Evolutionary conservation across 176 grass and related monocot genomes (phyloP).

Genomic region (Aegilops tauschii): DNA sequence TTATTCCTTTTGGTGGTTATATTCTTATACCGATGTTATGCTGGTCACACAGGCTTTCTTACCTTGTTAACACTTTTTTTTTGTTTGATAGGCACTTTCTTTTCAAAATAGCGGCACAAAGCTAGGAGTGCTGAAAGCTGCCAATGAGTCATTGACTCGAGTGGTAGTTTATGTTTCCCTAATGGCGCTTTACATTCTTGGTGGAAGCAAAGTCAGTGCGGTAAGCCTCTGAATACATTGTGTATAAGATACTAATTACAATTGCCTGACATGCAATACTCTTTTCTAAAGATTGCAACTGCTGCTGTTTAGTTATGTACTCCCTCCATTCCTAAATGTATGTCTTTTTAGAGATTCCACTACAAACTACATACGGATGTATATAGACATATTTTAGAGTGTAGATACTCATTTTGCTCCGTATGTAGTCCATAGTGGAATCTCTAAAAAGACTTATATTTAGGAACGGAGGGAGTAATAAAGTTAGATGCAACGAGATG

Average conservation of each 20-base stretch:
- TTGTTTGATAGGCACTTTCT: conserved; percentile 57
- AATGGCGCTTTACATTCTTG: conserved; percentile 82
- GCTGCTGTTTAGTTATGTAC: background rate
- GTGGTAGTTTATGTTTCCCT: conserved; percentile 87
- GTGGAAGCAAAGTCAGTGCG: conserved; percentile 90
- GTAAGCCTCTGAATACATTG: conserved; percentile 41
- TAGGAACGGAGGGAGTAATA: background rate
- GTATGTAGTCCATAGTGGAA: too few relatives aligned
- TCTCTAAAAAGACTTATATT: too few relatives aligned
- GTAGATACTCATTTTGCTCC: too few relatives aligned
- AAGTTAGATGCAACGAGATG: too few relatives aligned
- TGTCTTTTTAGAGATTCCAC: too few relatives aligned
- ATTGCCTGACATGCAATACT: background rate
- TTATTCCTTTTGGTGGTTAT: background rate
- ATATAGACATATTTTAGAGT: too few relatives aligned
- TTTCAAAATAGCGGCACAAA: conserved; percentile 87
- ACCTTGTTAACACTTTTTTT: conserved; percentile 19
- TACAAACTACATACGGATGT: too few relatives aligned
- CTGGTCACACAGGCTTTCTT: background rate
- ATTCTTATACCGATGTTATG: background rate
- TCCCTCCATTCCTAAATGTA: too few relatives aligned
- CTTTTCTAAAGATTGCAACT: background rate
- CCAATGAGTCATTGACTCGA: conserved; percentile 95
- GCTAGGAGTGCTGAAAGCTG: conserved; percentile 86
- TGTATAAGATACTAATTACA: background rate